Conservation (phyloP, 495 filamentous ascomycete genomes). For the Podospora pseudoanserina region DNA sequence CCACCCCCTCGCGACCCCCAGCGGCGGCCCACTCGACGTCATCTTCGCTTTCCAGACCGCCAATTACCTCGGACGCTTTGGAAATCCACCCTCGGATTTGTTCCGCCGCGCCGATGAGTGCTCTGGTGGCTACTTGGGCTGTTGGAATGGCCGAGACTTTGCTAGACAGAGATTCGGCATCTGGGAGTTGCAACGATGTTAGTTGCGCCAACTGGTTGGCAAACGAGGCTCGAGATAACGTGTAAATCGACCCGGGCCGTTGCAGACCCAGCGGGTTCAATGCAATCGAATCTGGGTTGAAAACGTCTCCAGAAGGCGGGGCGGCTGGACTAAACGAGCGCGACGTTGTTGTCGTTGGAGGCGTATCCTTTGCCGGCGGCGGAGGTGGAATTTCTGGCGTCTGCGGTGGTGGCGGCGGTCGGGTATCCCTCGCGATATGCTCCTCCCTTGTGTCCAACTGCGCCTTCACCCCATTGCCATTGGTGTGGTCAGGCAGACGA, state of each 20-base stretch:
- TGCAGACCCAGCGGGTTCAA: slow-evolving; percentile 55
- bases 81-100: slow-evolving; percentile 90
- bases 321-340: slow-evolving; percentile 17
- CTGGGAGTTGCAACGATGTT: slow-evolving; percentile 78
- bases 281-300: slow-evolving; percentile 39
- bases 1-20: slow-evolving; percentile 82
- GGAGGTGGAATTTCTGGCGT: slow-evolving; percentile 36
- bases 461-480: slow-evolving; percentile 58
- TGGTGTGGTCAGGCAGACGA: slow-evolving; percentile 57
- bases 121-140: slow-evolving; percentile 70
- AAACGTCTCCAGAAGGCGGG: slow-evolving; percentile 32
- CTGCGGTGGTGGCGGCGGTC: slow-evolving; percentile 26
- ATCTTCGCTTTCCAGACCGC: slow-evolving; percentile 84
- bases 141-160: slow-evolving; percentile 80
- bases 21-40: slow-evolving; percentile 97
- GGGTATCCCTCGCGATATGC: slow-evolving; percentile 48
- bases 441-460: slow-evolving; percentile 49
- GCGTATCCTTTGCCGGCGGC: slow-evolving; percentile 48
- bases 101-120: slow-evolving; percentile 74
- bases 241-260: slow-evolving; percentile 79
- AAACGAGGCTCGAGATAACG: slow-evolving; percentile 84
- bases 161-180: slow-evolving; percentile 72
- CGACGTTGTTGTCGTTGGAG: slow-evolving; percentile 29
- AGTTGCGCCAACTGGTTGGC: slow-evolving; percentile 84
- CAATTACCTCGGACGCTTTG: slow-evolving; percentile 82